These are phyloP conservation scores for Phaeotremella fagi DNA, from an alignment of 768 basidiomycete genomes.

Conservation along the genomic window DNA sequence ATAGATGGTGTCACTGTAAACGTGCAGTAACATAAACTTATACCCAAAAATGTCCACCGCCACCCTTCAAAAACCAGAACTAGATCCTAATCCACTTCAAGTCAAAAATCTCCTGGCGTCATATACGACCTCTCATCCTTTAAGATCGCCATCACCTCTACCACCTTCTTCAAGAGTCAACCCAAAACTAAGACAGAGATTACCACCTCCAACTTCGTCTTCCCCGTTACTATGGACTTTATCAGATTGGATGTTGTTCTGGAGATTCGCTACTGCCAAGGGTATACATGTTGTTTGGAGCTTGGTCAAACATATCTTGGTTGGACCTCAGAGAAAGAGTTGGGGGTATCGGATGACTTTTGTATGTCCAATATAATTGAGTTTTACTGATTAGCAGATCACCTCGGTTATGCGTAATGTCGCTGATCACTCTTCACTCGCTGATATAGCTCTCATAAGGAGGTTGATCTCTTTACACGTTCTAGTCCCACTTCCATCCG, in stretches of 20 bases:
- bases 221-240: conserved; percentile 35
- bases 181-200: conserved; percentile 30
- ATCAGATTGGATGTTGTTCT: conserved; percentile 32
- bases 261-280: conserved; percentile 36
- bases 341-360: conserved; percentile 95
- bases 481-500: conserved; percentile 78
- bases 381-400: conserved; percentile 23
- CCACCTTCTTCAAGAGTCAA: conserved; percentile 43
- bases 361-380: conserved; percentile 55
- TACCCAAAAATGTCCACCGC: neutral
- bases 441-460: conserved; percentile 68
- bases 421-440: conserved; percentile 71
- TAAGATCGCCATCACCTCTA: conserved; percentile 39
- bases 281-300: conserved; percentile 36
- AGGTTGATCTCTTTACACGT: conserved; percentile 71
- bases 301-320: conserved; percentile 70
- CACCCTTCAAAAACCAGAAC: neutral
- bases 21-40: too few species aligned
- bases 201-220: conserved; percentile 26
- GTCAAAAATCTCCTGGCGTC: conserved; percentile 23
- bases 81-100: conserved; percentile 3
- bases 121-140: conserved; percentile 35
- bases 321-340: conserved; percentile 79
- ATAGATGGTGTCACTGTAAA: too few species aligned
- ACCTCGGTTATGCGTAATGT: conserved; percentile 71